Evolutionary conservation across 2,329 filamentous ascomycete species (phyloP).

Genomic region (Karstenula rhodostoma): DNA sequence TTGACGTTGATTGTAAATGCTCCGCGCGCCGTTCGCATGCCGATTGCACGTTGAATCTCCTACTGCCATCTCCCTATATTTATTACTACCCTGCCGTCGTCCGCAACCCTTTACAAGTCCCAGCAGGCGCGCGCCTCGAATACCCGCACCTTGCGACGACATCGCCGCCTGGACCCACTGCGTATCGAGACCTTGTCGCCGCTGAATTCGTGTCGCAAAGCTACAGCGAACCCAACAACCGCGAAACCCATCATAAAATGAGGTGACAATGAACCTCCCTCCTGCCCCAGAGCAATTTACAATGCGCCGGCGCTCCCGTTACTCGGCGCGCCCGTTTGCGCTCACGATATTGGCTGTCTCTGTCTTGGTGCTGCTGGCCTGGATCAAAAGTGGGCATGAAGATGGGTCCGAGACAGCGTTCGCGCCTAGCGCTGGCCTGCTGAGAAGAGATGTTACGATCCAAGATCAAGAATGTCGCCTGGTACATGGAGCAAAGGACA

Average conservation of each 20-base stretch:
- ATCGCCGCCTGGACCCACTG: neutral
- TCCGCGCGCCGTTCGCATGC: slow-evolving; percentile 2
- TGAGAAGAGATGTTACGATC: slow-evolving; percentile 30
- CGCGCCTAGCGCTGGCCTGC: slow-evolving; percentile 14
- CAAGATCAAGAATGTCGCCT: slow-evolving; percentile 69
- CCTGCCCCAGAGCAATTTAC: slow-evolving; percentile 29
- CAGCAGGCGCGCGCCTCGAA: neutral
- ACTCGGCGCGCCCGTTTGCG: slow-evolving; percentile 48
- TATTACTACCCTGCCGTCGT: slow-evolving; percentile 11
- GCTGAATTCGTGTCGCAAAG: neutral
- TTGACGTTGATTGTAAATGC: neutral
- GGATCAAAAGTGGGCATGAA: slow-evolving; percentile 29
- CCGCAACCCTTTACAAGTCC: neutral
- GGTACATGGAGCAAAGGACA: slow-evolving; percentile 77
- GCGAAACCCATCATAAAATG: neutral
- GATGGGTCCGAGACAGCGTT: neutral
- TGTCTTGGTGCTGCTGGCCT: slow-evolving; percentile 39
- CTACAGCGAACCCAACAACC: neutral
- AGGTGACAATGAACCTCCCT: slow-evolving; percentile 32
- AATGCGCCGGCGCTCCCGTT: slow-evolving; percentile 40
- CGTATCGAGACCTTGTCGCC: neutral
- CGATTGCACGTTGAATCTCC: slow-evolving; percentile 7
- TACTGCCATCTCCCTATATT: neutral
- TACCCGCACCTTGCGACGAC: slow-evolving; percentile 3
- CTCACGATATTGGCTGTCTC: slow-evolving; percentile 44